Conservation (phyloP, 1,284 basidiomycete genomes). For the Peniophora sp. region DNA sequence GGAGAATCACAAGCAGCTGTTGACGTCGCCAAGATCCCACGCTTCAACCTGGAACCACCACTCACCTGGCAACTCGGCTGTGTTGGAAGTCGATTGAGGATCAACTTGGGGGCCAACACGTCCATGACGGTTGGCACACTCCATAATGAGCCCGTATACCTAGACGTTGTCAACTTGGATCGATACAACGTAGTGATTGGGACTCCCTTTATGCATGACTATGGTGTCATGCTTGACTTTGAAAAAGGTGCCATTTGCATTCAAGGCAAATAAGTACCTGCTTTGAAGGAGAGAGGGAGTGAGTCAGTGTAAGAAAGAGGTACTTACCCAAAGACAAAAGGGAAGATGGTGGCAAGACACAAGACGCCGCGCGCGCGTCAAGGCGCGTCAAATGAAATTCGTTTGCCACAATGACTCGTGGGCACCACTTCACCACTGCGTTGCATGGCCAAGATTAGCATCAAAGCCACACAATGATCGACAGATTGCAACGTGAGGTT, state of each 20-base stretch:
- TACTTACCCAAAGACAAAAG: no score
- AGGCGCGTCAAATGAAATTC: no score
- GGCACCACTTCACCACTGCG: no score
- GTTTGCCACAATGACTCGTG: no score
- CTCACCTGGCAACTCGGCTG: background rate
- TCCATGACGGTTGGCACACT: background rate
- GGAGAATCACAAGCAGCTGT: background rate
- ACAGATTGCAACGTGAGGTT: no score
- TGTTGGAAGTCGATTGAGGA: background rate
- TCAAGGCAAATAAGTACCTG: slow-evolving; percentile 7
- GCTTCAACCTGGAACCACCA: background rate
- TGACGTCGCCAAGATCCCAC: background rate
- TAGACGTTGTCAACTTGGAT: slow-evolving; percentile 23
- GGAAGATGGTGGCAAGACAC: no score
- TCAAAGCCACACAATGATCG: no score
- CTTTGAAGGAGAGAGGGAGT: slow-evolving; percentile 12
- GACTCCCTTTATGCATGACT: slow-evolving; percentile 20
- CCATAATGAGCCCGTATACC: background rate
- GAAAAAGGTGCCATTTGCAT: slow-evolving; percentile 15
- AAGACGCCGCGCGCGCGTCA: no score
- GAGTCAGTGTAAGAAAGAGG: no score
- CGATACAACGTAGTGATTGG: slow-evolving; percentile 22
- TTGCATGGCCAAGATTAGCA: no score
- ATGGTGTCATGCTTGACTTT: slow-evolving; percentile 14
- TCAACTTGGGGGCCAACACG: background rate